Base-by-base conservation (phyloP, 2,329 filamentous ascomycete species). In the Parastagonospora nodorum region DNA sequence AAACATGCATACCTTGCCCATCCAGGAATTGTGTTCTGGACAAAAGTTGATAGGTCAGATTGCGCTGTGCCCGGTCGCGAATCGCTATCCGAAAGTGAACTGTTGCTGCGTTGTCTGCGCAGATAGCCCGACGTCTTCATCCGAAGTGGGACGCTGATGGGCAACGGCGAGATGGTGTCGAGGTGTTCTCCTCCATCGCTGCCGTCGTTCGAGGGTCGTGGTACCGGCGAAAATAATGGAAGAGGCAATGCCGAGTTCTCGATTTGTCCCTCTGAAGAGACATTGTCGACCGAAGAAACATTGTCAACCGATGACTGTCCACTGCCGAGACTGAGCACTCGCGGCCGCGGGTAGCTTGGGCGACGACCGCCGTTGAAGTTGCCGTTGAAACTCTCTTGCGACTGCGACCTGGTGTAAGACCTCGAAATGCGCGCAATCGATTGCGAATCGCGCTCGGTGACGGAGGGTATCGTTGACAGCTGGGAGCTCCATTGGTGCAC, bases 401-500 rank as follows among this genome's bases (percentile, higher is more conserved):
- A 71, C 11, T 66, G 63, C 12, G 69, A 70, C 40, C 66, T 59
- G 12, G 63, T 64, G 42, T 69, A 60, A 1, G 69, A 73, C 37
- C 60, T 66, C 37, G 71, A 71, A 48, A 44, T 53, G 33, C 69
- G 64, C 37, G 61, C 66, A 44, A 70, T 51, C 16, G 71, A 73
- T 46, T 65, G 64, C 28, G 71, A 74, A 39, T 62, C 67, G 50
- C 68, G 70, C 49, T 73, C 71, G 29, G 71, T 73, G 32, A 67
- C 66, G 11, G 71, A 73, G 24, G 60, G 57, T 36, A 73, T 74
- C 14, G 72, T 75, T 44, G 72, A 74, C 39, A 74, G 65, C 60
- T 73, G 69, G 15, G 72, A 72, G 58, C 71, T 74, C 72, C 71
- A 74, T 40, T 72, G 68, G 53, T 74, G 71, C 52, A 68, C 66